A percentile compares a stretch with the other conserved stretches of the same genome.
Conservation (phyloP, 768 basidiomycete genomes). For the Sporobolomyces phaffii region DNA sequence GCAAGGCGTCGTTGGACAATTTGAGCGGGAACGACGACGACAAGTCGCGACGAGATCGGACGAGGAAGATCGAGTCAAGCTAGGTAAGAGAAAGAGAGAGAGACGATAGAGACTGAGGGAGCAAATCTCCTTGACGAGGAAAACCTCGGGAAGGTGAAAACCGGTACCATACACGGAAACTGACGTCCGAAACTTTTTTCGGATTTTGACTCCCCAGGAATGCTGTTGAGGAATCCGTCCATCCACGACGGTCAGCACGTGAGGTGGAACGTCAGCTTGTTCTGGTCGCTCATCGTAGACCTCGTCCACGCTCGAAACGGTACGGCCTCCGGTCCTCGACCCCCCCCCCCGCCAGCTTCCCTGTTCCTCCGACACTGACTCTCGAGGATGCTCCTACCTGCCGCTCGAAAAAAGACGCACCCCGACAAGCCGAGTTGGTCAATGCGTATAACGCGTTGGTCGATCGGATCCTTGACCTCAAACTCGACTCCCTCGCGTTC, state of each 20-base stretch:
- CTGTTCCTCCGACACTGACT: slow-evolving; percentile 54
- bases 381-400: slow-evolving; percentile 53
- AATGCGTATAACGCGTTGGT: slow-evolving; percentile 63
- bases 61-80: slow-evolving; percentile 14
- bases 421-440: slow-evolving; percentile 51
- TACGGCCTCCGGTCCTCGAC: no score
- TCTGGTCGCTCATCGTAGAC: slow-evolving; percentile 35
- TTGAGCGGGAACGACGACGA: no score
- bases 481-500: slow-evolving; percentile 59
- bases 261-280: slow-evolving; percentile 30
- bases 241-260: slow-evolving; percentile 53
- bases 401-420: slow-evolving; percentile 43
- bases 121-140: not conserved
- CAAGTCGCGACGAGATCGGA: not conserved
- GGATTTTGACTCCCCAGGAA: slow-evolving; percentile 68
- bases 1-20: no score
- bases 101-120: no score
- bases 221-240: slow-evolving; percentile 59
- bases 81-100: no score
- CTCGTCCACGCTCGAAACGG: slow-evolving; percentile 48
- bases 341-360: no score
- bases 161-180: slow-evolving; percentile 26
- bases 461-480: slow-evolving; percentile 57
- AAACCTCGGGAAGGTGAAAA: no score
- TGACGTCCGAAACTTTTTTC: no score